A percentile compares a stretch with the other conserved stretches of the same genome.
Evolutionary conservation across 1,284 basidiomycete genomes (phyloP).

Genomic region (Tremellales sp.): DNA sequence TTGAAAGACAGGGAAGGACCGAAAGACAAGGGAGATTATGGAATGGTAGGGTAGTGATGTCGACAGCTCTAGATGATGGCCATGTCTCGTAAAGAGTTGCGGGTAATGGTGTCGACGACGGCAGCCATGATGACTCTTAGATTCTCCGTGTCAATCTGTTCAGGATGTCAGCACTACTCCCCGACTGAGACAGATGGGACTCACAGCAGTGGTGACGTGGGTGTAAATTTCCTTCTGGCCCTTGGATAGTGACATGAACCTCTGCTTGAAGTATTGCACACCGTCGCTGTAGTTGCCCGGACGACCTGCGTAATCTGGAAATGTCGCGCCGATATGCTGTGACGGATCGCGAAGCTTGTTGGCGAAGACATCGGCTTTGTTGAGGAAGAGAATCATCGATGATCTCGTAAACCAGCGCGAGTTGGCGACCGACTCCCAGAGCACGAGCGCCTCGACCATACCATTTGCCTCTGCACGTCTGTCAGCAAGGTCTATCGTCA

Average conservation of each 20-base stretch:
- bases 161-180: conserved; percentile 58
- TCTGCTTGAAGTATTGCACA: conserved; percentile 74
- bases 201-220: conserved; percentile 26
- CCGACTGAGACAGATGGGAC: conserved; percentile 41
- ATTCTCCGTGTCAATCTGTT: conserved; percentile 16
- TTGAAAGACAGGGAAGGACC: no score
- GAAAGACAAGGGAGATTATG: no score
- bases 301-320: conserved; percentile 60
- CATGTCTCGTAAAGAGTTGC: conserved; percentile 17
- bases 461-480: conserved; percentile 90
- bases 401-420: conserved; percentile 51
- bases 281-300: conserved; percentile 38
- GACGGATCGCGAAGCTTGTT: conserved; percentile 63
- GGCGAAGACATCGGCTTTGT: conserved; percentile 85
- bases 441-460: conserved; percentile 95
- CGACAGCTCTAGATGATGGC: conserved; percentile 16
- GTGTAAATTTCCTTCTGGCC: conserved; percentile 84
- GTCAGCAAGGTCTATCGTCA: neutral
- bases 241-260: conserved; percentile 76
- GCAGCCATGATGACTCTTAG: conserved; percentile 24
- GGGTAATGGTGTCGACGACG: conserved; percentile 14
- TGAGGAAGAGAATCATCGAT: conserved; percentile 73
- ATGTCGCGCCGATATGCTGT: conserved; percentile 53
- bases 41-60: no score
- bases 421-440: conserved; percentile 91